phyloP scores from a whole-genome alignment of 2,329 filamentous ascomycete species.

The Fusarium poae region DNA sequence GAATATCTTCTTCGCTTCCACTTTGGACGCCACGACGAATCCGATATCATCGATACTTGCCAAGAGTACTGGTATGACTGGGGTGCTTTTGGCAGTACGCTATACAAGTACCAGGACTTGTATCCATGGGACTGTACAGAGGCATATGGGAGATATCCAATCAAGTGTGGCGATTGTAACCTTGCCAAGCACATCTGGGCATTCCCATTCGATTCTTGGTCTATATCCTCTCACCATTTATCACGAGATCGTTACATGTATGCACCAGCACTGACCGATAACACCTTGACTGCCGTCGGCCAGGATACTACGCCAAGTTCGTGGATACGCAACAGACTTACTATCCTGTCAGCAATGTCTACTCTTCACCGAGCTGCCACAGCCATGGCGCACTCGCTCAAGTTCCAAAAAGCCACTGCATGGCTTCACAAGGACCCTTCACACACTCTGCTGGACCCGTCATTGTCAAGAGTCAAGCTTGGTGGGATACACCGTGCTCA shows the following conservation, averaged over 20 bases:
- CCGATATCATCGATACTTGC: slow-evolving; percentile 59
- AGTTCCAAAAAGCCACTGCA: slow-evolving; percentile 49
- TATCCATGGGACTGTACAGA: slow-evolving; percentile 64
- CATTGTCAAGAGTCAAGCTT: slow-evolving; percentile 53
- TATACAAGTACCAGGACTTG: slow-evolving; percentile 58
- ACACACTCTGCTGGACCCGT: slow-evolving; percentile 27
- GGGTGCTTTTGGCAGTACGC: slow-evolving; percentile 55
- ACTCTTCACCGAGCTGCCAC: slow-evolving; percentile 51
- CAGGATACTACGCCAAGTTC: slow-evolving; percentile 38
- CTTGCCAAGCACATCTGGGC: slow-evolving; percentile 61
- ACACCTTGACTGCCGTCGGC: slow-evolving; percentile 25
- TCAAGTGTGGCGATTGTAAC: slow-evolving; percentile 57
- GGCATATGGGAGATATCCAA: slow-evolving; percentile 55
- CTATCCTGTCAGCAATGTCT: slow-evolving; percentile 51
- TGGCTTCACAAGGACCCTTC: slow-evolving; percentile 51
- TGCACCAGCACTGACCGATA: slow-evolving; percentile 36
- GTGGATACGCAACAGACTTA: slow-evolving; percentile 56
- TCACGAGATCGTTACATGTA: slow-evolving; percentile 55
- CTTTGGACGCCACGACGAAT: slow-evolving; percentile 56
- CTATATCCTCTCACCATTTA: slow-evolving; percentile 56
- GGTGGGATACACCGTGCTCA: slow-evolving; percentile 60
- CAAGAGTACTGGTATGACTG: slow-evolving; percentile 63
- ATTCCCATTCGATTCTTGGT: slow-evolving; percentile 61
- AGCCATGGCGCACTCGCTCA: slow-evolving; percentile 52
- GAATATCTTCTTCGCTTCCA: slow-evolving; percentile 58